phyloP scores from a whole-genome alignment of 2,329 filamentous ascomycete genomes.

The Amauroascus verrucosus region DNA sequence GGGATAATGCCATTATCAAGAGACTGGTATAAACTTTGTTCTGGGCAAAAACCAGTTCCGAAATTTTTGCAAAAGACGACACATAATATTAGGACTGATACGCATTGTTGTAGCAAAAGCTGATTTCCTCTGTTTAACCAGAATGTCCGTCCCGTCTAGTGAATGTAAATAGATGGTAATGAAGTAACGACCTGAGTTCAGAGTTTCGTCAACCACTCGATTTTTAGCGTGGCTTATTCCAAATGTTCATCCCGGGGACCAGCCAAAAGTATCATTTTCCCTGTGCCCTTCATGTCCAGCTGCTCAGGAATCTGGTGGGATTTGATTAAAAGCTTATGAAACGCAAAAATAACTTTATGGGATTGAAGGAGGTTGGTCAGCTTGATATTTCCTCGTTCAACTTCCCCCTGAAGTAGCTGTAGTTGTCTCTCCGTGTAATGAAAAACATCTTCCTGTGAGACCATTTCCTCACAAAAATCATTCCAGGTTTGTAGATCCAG shows the following conservation, averaged over 20 bases:
- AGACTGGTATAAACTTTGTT: background rate
- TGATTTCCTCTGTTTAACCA: background rate
- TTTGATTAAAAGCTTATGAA: background rate
- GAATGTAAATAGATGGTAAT: background rate
- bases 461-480: background rate
- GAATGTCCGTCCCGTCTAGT: background rate
- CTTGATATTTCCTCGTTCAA: slow-evolving; percentile 1
- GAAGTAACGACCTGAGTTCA: background rate
- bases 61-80: background rate
- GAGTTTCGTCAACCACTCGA: background rate
- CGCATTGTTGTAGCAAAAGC: too few species aligned
- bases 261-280: background rate
- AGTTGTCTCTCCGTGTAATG: background rate
- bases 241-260: background rate
- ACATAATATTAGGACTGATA: too few species aligned
- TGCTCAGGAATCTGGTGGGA: background rate
- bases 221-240: background rate
- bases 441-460: slow-evolving; percentile 1
- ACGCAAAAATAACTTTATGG: background rate
- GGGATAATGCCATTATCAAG: background rate
- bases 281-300: background rate
- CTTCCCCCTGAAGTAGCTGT: background rate
- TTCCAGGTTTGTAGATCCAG: background rate
- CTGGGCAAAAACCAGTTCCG: too few species aligned
- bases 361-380: background rate